Evolutionary conservation across 768 basidiomycete species (phyloP).

Genomic region (Termitomyces sp.): DNA sequence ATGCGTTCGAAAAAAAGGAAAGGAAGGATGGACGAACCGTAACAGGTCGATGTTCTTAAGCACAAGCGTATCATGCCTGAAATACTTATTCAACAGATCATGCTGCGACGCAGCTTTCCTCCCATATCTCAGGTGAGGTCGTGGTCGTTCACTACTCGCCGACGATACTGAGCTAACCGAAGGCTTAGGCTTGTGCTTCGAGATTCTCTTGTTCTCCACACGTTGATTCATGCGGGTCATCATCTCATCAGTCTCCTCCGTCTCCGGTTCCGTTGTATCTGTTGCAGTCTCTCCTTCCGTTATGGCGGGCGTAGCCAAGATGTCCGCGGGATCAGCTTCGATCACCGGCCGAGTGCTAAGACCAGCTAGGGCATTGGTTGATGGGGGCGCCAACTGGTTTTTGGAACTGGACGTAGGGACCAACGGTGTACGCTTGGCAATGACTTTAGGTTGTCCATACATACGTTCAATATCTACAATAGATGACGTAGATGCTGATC

Average conservation of each 20-base stretch:
- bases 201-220: slow-evolving; percentile 7
- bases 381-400: background rate
- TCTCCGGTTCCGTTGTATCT: slow-evolving; percentile 58
- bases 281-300: slow-evolving; percentile 73
- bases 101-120: slow-evolving; percentile 61
- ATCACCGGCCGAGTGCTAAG: slow-evolving; percentile 11
- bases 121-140: background rate
- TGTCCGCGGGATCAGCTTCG: slow-evolving; percentile 21
- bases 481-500: slow-evolving; percentile 2
- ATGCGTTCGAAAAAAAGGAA: background rate
- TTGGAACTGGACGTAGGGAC: slow-evolving; percentile 15
- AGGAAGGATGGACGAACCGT: slow-evolving; percentile 39
- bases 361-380: slow-evolving; percentile 11
- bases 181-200: slow-evolving; percentile 24
- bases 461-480: slow-evolving; percentile 81
- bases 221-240: slow-evolving; percentile 6
- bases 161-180: slow-evolving; percentile 30
- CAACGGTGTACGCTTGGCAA: slow-evolving; percentile 77
- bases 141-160: slow-evolving; percentile 15
- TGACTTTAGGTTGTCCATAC: slow-evolving; percentile 88
- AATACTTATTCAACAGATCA: slow-evolving; percentile 86
- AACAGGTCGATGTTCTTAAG: slow-evolving; percentile 80
- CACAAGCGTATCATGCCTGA: slow-evolving; percentile 80
- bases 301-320: slow-evolving; percentile 49
- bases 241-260: slow-evolving; percentile 44